These are phyloP conservation scores for Perkinsela sp. DNA, from an alignment of 208 protist species.

Conservation along the genomic window DNA sequence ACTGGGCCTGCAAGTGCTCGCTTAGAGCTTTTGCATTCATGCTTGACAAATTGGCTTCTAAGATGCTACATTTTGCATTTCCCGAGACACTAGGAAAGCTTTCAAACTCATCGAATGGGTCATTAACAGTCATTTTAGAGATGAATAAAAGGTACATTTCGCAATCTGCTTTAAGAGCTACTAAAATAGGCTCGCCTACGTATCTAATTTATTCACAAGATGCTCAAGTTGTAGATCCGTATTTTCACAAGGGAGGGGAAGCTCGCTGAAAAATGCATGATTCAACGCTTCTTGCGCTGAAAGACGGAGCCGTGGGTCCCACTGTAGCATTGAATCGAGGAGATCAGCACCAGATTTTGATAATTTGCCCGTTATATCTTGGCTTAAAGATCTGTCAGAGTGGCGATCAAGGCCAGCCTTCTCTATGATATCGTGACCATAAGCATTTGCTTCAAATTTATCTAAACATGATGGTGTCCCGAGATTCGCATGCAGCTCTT, in stretches of 20 bases:
- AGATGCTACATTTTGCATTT: too few relatives aligned
- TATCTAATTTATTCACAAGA: too few relatives aligned
- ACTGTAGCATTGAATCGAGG: slow-evolving; percentile 25
- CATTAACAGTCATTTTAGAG: neutral
- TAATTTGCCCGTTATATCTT: neutral
- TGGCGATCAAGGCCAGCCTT: neutral
- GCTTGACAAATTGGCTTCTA: neutral
- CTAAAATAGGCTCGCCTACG: too few relatives aligned
- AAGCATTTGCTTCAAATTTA: neutral
- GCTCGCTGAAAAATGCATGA: slow-evolving; percentile 34
- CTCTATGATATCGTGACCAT: neutral
- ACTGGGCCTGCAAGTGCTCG: neutral
- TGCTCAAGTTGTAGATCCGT: too few relatives aligned
- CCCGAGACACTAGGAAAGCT: too few relatives aligned
- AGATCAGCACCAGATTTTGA: slow-evolving; percentile 11
- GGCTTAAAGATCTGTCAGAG: neutral
- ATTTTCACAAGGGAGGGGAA: slow-evolving; percentile 1
- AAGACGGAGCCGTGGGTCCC: slow-evolving; percentile 29
- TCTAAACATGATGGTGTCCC: neutral
- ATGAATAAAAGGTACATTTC: too few relatives aligned
- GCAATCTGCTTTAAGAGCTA: too few relatives aligned
- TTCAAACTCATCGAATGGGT: neutral
- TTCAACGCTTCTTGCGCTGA: slow-evolving; percentile 27
- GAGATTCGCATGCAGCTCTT: neutral
- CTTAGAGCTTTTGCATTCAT: neutral